Evolutionary conservation across 192 early-diverging fungal genomes (phyloP), one percentile per base, ranked within the genome.

Genomic region (Borealophlyctis nickersoniae): DNA sequence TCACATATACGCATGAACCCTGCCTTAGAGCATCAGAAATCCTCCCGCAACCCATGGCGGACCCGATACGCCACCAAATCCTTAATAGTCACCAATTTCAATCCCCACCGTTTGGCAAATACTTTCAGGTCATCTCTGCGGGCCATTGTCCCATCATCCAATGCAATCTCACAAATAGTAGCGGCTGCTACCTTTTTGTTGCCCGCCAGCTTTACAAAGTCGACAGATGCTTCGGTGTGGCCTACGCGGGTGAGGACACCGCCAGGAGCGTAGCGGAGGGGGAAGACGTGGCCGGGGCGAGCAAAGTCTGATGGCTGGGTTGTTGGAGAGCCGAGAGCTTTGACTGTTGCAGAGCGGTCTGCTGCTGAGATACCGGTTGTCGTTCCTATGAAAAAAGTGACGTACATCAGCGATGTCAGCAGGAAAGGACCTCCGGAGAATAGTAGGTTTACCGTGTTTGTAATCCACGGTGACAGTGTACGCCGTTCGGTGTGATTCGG

Each of bases 341-440:
- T 65, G 28, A 88, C 83, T 2, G 97, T 98, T 49, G 79, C 69
- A 51, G 92, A 81, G 32, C 97, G 87, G 72, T 97, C 97, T 53
- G 85, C 81, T 0, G 94, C 96, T 3, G 93, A 95, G 57, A 99
- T 98, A 19, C 95, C 97, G 4, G 97, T 99, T 3, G 92, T 92
- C n/a, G 92, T 92, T 19, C 87, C 86, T 75, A 22, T 2, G 16
- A 4, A 9, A 16, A 36, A 52, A 24, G 29, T n/a, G 28, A 57
- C 23, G 27, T 62, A 2, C 2, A 62, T 24, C 16, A 5, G 11
- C 54, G 32, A 34, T 14, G 30, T 13, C 11, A 48, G 22, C 36
- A 13, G 5, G n/a, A 26, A 22, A 60, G 4, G 22, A 29, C 27
- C 23, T 5, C 13, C 29, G 13, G 4, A 32, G 58, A 26, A 22